Conservation (phyloP, 1,284 basidiomycete genomes). For the Cutaneotrichosporon spelunceum region DNA sequence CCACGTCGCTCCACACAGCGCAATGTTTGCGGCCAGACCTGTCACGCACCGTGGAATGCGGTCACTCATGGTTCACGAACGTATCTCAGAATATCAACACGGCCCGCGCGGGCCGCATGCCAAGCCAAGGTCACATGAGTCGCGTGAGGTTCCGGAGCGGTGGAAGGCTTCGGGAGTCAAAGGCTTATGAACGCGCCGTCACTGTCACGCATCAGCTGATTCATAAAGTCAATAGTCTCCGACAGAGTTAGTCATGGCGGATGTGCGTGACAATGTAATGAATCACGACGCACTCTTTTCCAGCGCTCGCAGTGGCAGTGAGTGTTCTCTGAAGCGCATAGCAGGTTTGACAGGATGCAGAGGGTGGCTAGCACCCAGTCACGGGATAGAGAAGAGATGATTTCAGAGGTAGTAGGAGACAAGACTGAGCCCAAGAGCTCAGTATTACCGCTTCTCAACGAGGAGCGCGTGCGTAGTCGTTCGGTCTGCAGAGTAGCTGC, state of each 20-base stretch:
- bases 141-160: neutral
- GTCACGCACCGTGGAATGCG: neutral
- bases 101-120: neutral
- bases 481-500: constrained; percentile 1
- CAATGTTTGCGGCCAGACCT: neutral
- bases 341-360: neutral
- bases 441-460: neutral
- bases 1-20: too few relatives aligned
- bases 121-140: neutral
- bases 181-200: neutral
- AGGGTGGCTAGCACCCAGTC: neutral
- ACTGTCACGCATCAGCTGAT: constrained; percentile 6
- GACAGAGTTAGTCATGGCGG: neutral
- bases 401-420: neutral
- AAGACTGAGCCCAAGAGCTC: neutral
- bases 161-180: neutral
- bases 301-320: neutral
- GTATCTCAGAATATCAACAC: neutral
- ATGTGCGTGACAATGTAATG: neutral
- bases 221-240: neutral
- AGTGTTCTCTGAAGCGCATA: neutral
- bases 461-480: neutral
- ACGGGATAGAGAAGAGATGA: neutral
- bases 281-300: neutral
- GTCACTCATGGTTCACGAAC: neutral